phyloP scores from a whole-genome alignment of 1,284 basidiomycete species.

The Rhodotorula sp. region DNA sequence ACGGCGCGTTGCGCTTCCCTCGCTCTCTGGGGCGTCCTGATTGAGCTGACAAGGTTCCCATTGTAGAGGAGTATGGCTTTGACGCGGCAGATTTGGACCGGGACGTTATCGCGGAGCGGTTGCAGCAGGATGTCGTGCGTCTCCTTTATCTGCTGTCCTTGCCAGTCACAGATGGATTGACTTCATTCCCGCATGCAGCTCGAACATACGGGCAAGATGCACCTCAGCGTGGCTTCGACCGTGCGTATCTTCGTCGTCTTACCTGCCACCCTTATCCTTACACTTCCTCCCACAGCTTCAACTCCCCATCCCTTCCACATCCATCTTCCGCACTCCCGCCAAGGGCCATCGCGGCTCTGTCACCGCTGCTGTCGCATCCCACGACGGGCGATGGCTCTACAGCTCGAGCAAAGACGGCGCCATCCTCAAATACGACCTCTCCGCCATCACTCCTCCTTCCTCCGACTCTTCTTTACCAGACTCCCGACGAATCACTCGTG shows the following conservation, averaged over 20 bases:
- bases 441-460: conserved; percentile 10
- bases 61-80: conserved; percentile 56
- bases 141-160: conserved; percentile 28
- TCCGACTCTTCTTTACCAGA: background rate
- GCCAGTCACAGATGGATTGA: background rate
- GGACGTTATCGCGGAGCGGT: conserved; percentile 81
- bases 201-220: conserved; percentile 78
- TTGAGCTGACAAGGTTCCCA: background rate
- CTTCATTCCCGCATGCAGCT: conserved; percentile 46
- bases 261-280: too few species aligned
- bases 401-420: conserved; percentile 80
- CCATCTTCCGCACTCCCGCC: conserved; percentile 45
- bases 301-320: conserved; percentile 31
- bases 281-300: conserved; percentile 14
- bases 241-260: conserved; percentile 51
- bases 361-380: conserved; percentile 69
- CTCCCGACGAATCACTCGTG: conserved; percentile 29
- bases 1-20: conserved; percentile 42
- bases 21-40: too few species aligned
- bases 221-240: conserved; percentile 70
- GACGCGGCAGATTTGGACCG: conserved; percentile 92
- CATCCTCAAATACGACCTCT: conserved; percentile 77
- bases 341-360: conserved; percentile 72
- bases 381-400: conserved; percentile 68
- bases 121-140: conserved; percentile 78